phyloP scores from a whole-genome alignment of 176 grass and related monocot genomes.

The Oryza coarctata region DNA sequence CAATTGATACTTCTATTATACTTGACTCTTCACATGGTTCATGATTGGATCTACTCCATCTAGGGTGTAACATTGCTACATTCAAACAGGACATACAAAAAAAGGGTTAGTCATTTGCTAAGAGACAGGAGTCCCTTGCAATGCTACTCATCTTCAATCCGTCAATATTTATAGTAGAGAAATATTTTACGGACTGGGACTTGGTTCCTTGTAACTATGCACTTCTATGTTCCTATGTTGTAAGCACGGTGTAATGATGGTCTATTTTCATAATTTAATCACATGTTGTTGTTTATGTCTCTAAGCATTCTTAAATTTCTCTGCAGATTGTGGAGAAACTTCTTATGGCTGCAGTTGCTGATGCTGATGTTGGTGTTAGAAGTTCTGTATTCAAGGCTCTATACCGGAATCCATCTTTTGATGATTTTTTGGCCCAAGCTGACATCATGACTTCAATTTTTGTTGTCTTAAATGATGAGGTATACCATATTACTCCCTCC shows the following conservation, averaged over 20 bases:
- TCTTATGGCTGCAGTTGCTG: constrained; percentile 90
- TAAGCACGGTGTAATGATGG: not conserved
- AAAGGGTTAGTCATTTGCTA: not conserved
- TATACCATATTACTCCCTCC: constrained; percentile 24
- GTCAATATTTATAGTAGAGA: constrained; percentile 4
- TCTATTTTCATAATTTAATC: constrained; percentile 2
- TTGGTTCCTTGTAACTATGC: not conserved
- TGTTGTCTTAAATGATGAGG: constrained; percentile 97
- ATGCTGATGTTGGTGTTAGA: constrained; percentile 88
- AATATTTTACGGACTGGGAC: not conserved
- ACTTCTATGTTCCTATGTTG: constrained; percentile 8
- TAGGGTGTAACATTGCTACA: not conserved
- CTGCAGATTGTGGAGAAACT: constrained; percentile 94
- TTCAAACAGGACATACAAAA: not conserved
- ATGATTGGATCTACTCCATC: not conserved
- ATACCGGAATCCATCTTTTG: constrained; percentile 63
- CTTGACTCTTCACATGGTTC: constrained; percentile 14
- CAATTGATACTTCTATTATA: not conserved
- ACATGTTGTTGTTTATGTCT: constrained; percentile 23
- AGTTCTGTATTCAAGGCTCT: constrained; percentile 82
- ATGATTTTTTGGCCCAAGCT: constrained; percentile 93
- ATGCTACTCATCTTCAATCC: not conserved
- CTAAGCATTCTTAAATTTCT: constrained; percentile 28
- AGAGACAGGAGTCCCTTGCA: not conserved
- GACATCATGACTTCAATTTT: constrained; percentile 98